phyloP scores from a whole-genome alignment of 305 asterid species.

The Fraxinus floribunda region DNA sequence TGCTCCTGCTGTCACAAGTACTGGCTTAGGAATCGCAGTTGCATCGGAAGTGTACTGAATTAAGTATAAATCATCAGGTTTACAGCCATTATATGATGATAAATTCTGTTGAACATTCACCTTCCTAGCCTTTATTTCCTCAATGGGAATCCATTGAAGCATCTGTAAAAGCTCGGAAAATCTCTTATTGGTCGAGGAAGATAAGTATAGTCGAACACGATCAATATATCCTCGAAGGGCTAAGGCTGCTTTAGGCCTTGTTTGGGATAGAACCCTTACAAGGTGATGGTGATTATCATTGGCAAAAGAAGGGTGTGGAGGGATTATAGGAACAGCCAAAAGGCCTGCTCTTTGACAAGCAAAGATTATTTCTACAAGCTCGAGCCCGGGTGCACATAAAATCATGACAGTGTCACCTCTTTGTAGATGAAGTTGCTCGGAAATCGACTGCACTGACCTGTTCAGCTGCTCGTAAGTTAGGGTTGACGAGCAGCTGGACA shows the following conservation, averaged over 20 bases:
- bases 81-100: constrained; percentile 52
- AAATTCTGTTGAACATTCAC: neutral
- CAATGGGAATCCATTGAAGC: constrained; percentile 51
- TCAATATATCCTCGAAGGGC: constrained; percentile 43
- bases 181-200: constrained; percentile 20
- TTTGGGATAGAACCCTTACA: constrained; percentile 57
- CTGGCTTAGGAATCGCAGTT: constrained; percentile 74
- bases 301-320: constrained; percentile 46
- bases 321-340: constrained; percentile 49
- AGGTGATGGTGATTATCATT: constrained; percentile 44
- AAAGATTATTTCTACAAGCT: constrained; percentile 57
- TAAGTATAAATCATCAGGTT: constrained; percentile 48
- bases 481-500: constrained; percentile 14
- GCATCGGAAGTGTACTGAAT: constrained; percentile 86
- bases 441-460: constrained; percentile 45
- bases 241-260: constrained; percentile 71
- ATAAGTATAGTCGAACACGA: constrained; percentile 31
- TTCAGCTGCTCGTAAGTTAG: constrained; percentile 58
- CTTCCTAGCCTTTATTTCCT: constrained; percentile 31
- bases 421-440: constrained; percentile 34
- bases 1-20: constrained; percentile 68
- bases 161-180: constrained; percentile 33
- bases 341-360: constrained; percentile 80
- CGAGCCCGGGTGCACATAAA: constrained; percentile 61
- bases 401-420: constrained; percentile 56